Conservation (phyloP, 2,329 filamentous ascomycete genomes). For the Cadophora sp. region DNA sequence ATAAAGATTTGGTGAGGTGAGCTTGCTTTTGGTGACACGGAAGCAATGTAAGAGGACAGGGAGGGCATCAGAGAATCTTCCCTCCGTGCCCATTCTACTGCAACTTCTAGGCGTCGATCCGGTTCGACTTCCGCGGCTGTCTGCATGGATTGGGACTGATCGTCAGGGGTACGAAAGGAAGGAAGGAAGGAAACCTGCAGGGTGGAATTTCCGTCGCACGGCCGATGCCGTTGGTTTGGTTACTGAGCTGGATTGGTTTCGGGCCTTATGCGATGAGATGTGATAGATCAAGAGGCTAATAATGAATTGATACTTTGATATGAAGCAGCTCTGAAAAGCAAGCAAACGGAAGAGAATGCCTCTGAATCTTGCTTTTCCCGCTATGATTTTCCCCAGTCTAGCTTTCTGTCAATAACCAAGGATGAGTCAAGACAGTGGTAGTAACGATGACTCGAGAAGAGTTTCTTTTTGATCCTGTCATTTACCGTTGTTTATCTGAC, state of each 20-base stretch:
- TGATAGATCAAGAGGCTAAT: neutral
- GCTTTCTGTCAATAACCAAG: neutral
- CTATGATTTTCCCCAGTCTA: neutral
- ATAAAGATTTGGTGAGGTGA: neutral
- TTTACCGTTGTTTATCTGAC: neutral
- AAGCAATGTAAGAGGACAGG: neutral
- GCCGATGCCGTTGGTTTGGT: neutral
- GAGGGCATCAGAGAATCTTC: neutral
- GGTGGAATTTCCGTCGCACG: no score
- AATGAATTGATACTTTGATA: neutral
- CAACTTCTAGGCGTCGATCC: slow-evolving; percentile 15
- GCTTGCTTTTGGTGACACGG: slow-evolving; percentile 5
- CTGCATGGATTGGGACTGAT: slow-evolving; percentile 11
- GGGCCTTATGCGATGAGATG: neutral
- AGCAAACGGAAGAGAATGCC: neutral
- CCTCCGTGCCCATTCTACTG: neutral
- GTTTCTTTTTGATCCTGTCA: neutral
- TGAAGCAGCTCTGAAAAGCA: neutral
- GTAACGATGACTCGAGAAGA: neutral
- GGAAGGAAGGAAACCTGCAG: neutral
- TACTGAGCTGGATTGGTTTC: neutral
- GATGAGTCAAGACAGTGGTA: neutral
- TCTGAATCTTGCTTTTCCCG: neutral
- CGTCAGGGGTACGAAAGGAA: slow-evolving; percentile 15
- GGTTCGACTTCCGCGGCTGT: slow-evolving; percentile 22